Evolutionary conservation across 129 eudicot species (phyloP).

Genomic region (Flaveria brownii): DNA sequence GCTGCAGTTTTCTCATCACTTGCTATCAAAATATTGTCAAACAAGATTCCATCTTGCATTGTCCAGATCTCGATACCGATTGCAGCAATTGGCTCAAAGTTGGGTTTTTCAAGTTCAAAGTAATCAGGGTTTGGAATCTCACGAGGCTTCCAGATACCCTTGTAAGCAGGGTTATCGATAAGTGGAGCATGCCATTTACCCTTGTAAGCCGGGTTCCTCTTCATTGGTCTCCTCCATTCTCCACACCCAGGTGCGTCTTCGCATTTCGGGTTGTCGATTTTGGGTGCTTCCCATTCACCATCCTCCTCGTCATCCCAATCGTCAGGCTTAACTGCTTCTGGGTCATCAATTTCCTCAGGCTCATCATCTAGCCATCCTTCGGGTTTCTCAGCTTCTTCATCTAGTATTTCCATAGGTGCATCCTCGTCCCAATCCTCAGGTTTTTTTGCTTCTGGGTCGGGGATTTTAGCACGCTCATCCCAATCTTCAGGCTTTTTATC

Average conservation of each 20-base stretch:
- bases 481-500: constrained; percentile 94
- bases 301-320: constrained; percentile 99
- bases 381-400: constrained; percentile 83
- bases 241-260: constrained; percentile 85
- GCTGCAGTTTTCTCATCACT: constrained; percentile 74
- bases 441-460: constrained; percentile 80
- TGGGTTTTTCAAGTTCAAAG: constrained; percentile 78
- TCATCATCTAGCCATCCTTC: constrained; percentile 97
- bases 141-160: constrained; percentile 95
- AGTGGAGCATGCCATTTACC: constrained; percentile 95
- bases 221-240: constrained; percentile 86
- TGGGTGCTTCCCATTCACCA: constrained; percentile 99
- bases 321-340: constrained; percentile 84
- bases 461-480: constrained; percentile 89
- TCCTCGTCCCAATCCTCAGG: constrained; percentile 99
- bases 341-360: constrained; percentile 89
- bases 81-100: constrained; percentile 93
- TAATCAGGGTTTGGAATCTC: constrained; percentile 80
- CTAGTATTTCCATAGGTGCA: constrained; percentile 92
- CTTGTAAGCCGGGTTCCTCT: constrained; percentile 87
- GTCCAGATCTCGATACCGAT: constrained; percentile 99
- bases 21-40: constrained; percentile 79
- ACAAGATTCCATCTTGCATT: constrained; percentile 95
- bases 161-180: constrained; percentile 83
- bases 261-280: constrained; percentile 87